Evolutionary conservation across 1,284 basidiomycete species (phyloP).

Genomic region (Agaricales sp.): DNA sequence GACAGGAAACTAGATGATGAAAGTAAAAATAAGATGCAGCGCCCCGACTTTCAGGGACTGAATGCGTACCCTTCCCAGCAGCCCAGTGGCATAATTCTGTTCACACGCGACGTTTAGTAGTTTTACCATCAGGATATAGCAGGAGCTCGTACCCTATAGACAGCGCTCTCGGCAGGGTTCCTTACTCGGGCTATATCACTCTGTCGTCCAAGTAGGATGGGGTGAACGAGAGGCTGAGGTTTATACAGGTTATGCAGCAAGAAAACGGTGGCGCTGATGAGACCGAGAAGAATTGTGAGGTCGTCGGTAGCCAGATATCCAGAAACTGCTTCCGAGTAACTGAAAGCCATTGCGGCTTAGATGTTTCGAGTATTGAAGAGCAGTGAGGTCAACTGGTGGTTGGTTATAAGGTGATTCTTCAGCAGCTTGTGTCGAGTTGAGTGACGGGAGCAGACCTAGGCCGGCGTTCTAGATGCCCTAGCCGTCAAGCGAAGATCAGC

Average conservation of each 20-base stretch:
- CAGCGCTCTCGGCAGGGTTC: slow-evolving; percentile 63
- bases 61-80: slow-evolving; percentile 57
- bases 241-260: slow-evolving; percentile 67
- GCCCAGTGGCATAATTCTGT: slow-evolving; percentile 65
- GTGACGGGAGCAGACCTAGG: not conserved
- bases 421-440: not conserved
- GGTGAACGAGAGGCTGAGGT: slow-evolving; percentile 72
- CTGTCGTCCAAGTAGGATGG: slow-evolving; percentile 72
- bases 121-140: not conserved
- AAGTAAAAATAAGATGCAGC: slow-evolving; percentile 3
- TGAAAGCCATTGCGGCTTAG: not conserved
- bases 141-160: slow-evolving; percentile 37
- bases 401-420: not conserved
- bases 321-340: slow-evolving; percentile 6
- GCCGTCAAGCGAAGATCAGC: too few species aligned
- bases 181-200: slow-evolving; percentile 74
- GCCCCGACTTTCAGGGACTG: too few species aligned
- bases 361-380: too few species aligned
- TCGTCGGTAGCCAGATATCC: slow-evolving; percentile 66
- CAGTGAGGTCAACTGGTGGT: not conserved
- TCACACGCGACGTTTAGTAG: not conserved
- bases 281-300: slow-evolving; percentile 61
- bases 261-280: slow-evolving; percentile 64
- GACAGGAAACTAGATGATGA: slow-evolving; percentile 46
- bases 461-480: not conserved